Evolutionary conservation across 768 basidiomycete species (phyloP), one percentile per base, ranked within the genome.

Genomic region (Leccinum arenicola): DNA sequence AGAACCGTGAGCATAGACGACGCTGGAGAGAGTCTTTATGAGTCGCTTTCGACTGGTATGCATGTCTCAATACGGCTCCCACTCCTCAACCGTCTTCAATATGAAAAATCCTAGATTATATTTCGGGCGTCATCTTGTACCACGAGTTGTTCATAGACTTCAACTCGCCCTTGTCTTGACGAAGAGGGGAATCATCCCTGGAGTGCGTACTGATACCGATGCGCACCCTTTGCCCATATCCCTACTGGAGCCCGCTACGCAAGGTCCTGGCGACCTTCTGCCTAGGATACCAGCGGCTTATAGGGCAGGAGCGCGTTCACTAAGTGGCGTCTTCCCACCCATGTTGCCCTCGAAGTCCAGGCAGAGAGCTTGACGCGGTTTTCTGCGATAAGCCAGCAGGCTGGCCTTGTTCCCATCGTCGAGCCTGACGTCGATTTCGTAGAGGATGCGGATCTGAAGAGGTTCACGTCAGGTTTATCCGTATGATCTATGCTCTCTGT

Each of bases 71-170:
- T 40, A 35, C 43, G 12, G 33, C 50, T 43, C 9, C 29, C 17
- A 15, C 5, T 53, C 36, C 54, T 55, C 27, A 54, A 40, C 31
- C 29, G 8, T 29, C n/a, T 54, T 27, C 58, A 35, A 45, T 50
- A 15, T 53, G 31, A 11, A n/a, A 52, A 40, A 40, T 15, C 54
- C 40, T 58, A 79, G 78, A 82, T 48, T 75, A 78, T 62, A 78
- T 84, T 25, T 81, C 80, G 9, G 82, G 82, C 10, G 79, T 82
- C 27, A 82, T 82, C 59, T 65, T 84, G n/a, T 79, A 78, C 65
- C 63, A 74, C 3, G 80, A 82, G 64, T 77, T 80, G 5, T 76
- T 83, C 56, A 65, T 78, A 51, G 78, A 82, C 59, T 81, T 73
- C 74, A 77, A 51, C 74, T 84, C 52, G 82, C 74, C 6, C 76